phyloP scores from a whole-genome alignment of 371 early-diverging fungal species.

The Mortierella sp. region DNA sequence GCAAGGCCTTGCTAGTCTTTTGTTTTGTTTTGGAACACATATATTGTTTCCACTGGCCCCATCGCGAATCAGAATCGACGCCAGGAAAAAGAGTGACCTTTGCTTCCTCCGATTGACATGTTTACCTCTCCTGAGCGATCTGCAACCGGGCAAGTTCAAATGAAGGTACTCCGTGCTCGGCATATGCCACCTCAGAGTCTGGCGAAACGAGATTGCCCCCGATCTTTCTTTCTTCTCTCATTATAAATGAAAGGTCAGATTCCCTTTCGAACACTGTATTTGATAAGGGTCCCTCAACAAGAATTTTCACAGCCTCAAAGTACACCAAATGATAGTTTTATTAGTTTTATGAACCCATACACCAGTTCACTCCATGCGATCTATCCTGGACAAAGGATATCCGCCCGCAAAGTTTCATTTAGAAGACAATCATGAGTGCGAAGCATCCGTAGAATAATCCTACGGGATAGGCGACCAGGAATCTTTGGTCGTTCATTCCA shows the following conservation, averaged over 20 bases:
- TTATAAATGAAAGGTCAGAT: not conserved
- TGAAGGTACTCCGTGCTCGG: too few relatives aligned
- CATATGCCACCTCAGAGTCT: too few relatives aligned
- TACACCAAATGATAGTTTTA: not conserved
- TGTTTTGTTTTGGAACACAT: too few relatives aligned
- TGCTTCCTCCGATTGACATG: too few relatives aligned
- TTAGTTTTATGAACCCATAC: not conserved
- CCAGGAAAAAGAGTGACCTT: too few relatives aligned
- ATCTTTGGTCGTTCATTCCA: slow-evolving; percentile 90
- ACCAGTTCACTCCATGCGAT: not conserved
- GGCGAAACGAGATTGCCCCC: too few relatives aligned
- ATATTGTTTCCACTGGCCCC: not conserved
- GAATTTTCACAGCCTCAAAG: not conserved
- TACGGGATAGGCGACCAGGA: slow-evolving; percentile 96
- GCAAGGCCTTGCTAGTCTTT: too few relatives aligned
- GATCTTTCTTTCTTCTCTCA: too few relatives aligned
- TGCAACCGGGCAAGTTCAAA: too few relatives aligned
- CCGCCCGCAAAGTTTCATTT: slow-evolving; percentile 22
- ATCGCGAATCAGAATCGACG: not conserved
- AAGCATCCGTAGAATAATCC: slow-evolving; percentile 94
- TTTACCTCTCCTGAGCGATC: not conserved
- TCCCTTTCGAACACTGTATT: not conserved
- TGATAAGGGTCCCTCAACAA: not conserved
- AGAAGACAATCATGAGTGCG: slow-evolving; percentile 94
- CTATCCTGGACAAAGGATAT: not conserved